Evolutionary conservation across 108 stramenopile genomes (phyloP).

Genomic region (Cylindrotheca closterium): DNA sequence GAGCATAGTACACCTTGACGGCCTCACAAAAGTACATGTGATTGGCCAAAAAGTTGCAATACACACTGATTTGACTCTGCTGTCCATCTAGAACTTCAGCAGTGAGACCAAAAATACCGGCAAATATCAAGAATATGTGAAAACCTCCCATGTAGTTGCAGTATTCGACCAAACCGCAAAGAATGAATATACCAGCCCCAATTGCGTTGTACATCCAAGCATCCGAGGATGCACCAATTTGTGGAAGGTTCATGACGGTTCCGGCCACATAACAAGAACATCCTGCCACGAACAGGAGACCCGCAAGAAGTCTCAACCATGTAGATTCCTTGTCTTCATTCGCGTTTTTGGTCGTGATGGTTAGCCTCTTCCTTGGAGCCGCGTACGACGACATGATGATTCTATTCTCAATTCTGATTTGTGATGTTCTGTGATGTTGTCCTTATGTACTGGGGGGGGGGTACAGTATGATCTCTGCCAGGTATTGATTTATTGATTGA

Average conservation of each 20-base stretch:
- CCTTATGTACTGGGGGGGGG: too few relatives aligned
- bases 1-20: not conserved
- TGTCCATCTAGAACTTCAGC: not conserved
- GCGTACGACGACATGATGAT: too few relatives aligned
- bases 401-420: too few relatives aligned
- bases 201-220: not conserved
- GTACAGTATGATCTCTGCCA: too few relatives aligned
- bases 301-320: too few relatives aligned
- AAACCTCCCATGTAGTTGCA: not conserved
- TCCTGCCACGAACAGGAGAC: not conserved
- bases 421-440: too few relatives aligned
- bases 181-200: not conserved
- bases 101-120: not conserved
- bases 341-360: too few relatives aligned
- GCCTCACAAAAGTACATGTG: not conserved
- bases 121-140: not conserved
- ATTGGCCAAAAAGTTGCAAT: not conserved
- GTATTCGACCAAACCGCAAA: not conserved
- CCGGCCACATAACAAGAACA: not conserved
- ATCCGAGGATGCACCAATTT: not conserved
- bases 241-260: not conserved
- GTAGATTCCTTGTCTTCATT: too few relatives aligned
- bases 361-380: too few relatives aligned
- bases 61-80: not conserved
- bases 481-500: too few relatives aligned